Evolutionary conservation across 108 stramenopile species (phyloP), one percentile per base, ranked within the genome.

Genomic region (Conticribra guillardii): DNA sequence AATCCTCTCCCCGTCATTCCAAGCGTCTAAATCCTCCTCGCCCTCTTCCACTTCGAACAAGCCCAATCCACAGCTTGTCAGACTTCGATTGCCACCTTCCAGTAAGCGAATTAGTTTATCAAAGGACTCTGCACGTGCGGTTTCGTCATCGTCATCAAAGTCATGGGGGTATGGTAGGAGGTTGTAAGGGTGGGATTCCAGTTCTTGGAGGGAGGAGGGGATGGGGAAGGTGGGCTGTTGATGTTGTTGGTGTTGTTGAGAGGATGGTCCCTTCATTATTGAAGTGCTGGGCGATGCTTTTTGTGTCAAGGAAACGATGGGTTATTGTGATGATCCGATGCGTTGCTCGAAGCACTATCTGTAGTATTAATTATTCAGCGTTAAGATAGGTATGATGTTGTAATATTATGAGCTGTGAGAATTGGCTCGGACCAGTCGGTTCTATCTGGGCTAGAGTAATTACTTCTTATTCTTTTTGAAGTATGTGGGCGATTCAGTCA

Each of bases 71-170:
- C 67, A 75, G 26, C 61, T 64, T 11, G 72, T 37, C 18, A 91
- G 47, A 3, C 57, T 66, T 2, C 73, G 68, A 61, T 95, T 95
- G 2, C 91, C 89, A 56, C 54, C 55, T 56, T 92, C 89, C 19
- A 96, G 11, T 2, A 75, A 33, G 3, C 57, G 49, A 17, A 93
- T 87, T 16, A 95, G 67, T 17, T 41, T 73, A 55, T 76, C 64
- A 62, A 96, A 96, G 22, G 92, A 93, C 60, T 87, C 84, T 11
- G 89, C 92, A 44, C 95, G 72, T 31, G 84, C 83, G 21, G 85
- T 85, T 59, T 93, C 95, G 44, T 93, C 88, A 23, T 90, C 90
- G 45, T 93, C 91, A 27, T 87, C 89, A 56, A 96, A 96, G 70
- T 92, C 89, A 44, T 76, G 52, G 2, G 95, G 95, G 67, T 96